phyloP scores from a whole-genome alignment of 2,329 filamentous ascomycete species.

The Septoria petroselini region DNA sequence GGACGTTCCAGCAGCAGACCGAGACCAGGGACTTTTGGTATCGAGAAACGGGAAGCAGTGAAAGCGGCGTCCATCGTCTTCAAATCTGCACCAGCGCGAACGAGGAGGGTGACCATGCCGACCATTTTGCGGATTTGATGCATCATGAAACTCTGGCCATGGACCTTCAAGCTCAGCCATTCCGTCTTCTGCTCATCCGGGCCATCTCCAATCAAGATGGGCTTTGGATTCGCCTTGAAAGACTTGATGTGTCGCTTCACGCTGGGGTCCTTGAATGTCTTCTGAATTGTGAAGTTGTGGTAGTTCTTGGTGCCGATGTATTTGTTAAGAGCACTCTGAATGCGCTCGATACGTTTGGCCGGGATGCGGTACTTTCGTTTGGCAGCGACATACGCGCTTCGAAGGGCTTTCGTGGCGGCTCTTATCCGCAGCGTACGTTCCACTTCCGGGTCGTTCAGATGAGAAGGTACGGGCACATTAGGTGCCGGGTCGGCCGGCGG shows the following conservation, averaged over 20 bases:
- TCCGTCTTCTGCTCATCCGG: constrained; percentile 64
- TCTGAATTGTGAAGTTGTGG: constrained; percentile 97
- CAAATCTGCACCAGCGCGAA: constrained; percentile 73
- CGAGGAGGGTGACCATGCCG: constrained; percentile 79
- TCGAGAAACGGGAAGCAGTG: constrained; percentile 67
- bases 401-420: constrained; percentile 56
- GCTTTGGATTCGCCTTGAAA: constrained; percentile 71
- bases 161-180: constrained; percentile 93
- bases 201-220: constrained; percentile 44
- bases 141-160: constrained; percentile 99
- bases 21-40: constrained; percentile 89
- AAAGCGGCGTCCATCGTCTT: constrained; percentile 73
- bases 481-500: constrained; percentile 7
- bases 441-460: constrained; percentile 15
- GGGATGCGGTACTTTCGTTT: constrained; percentile 84
- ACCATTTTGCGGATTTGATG: constrained; percentile 99
- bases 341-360: constrained; percentile 64
- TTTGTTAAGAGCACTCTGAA: constrained; percentile 69
- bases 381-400: constrained; percentile 74
- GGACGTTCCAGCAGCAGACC: constrained; percentile 86
- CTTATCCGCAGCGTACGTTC: constrained; percentile 39
- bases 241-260: constrained; percentile 89
- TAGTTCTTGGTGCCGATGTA: constrained; percentile 87
- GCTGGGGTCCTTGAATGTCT: constrained; percentile 74
- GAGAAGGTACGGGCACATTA: constrained; percentile 1